Evolutionary conservation across 179 eudicot species (phyloP).

Genomic region (Heliamphora ciliata): DNA sequence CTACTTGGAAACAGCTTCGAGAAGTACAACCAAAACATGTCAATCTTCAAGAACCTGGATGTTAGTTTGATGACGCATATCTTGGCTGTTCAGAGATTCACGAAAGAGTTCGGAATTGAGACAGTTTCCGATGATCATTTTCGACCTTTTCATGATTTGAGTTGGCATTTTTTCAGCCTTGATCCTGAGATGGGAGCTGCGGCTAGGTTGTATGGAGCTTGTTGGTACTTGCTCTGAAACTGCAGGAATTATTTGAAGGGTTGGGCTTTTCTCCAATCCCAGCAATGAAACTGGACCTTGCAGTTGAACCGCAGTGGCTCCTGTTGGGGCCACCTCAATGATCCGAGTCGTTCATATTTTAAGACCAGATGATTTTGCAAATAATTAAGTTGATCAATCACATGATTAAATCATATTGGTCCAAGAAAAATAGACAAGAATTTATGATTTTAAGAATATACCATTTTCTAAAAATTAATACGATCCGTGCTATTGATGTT

Average conservation of each 20-base stretch:
- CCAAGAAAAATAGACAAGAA: too few relatives aligned
- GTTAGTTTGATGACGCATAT: slow-evolving; percentile 42
- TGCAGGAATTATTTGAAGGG: background rate
- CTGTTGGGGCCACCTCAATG: too few relatives aligned
- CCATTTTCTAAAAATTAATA: too few relatives aligned
- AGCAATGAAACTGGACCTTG: too few relatives aligned
- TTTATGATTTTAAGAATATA: too few relatives aligned
- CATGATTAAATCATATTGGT: too few relatives aligned
- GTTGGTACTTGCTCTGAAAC: background rate
- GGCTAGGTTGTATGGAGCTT: slow-evolving; percentile 6
- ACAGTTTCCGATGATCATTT: slow-evolving; percentile 46
- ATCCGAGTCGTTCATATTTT: too few relatives aligned
- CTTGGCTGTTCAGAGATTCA: slow-evolving; percentile 41
- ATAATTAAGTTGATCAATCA: too few relatives aligned
- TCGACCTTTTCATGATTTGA: slow-evolving; percentile 61
- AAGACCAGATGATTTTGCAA: too few relatives aligned
- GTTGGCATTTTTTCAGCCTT: slow-evolving; percentile 73
- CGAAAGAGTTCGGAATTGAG: slow-evolving; percentile 39
- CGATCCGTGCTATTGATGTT: too few relatives aligned
- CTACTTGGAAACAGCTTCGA: slow-evolving; percentile 75
- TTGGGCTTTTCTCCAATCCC: too few relatives aligned
- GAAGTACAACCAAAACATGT: slow-evolving; percentile 42
- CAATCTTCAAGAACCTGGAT: slow-evolving; percentile 32
- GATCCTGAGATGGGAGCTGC: slow-evolving; percentile 27
- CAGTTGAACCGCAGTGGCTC: too few relatives aligned